Base-by-base conservation (phyloP, 345 rosid genomes). In the Geranium rotundifolium region DNA sequence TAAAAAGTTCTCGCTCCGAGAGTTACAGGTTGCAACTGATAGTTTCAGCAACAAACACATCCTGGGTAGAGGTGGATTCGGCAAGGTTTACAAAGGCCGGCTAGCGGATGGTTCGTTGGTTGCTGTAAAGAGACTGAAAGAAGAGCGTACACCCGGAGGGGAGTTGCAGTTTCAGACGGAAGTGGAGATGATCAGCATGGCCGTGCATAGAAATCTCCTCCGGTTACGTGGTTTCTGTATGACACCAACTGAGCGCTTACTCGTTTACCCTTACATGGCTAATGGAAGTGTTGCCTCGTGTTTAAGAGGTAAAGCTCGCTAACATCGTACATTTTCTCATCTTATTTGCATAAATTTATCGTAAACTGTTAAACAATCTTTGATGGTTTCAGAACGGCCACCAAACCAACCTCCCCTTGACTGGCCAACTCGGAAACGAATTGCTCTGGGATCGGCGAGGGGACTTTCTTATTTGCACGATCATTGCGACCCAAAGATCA, bases 131-230 rank as follows among this genome's bases (percentile, higher is more conserved):
- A 84, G 98, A 74, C 85, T 92, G 62, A 92, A 92, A 71, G 98
- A 92, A 73, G 98, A 92, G 76, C 89, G 97, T 17, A 85, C 98
- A 8, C 98, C 98, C 23, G 97, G 97, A 15, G 97, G 98, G 5
- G 98, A 92, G 77, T 75, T 92, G 73, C 98, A 92, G 76, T 92
- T 92, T 85, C 98, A 92, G 67, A 92, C 98, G 56, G 98, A 92
- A 73, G 96, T 92, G 1, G 96, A 92, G 78, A 92, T 92, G 98
- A 89, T 92, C 67, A 89, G 97, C 77, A 92, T 92, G 98, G 98
- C 98, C 50, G 97, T 92, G 68, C 98, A 92, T 72, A 84, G 97
- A 63, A 89, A 92, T 77, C 97, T 92, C 61, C 82, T 92, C 55
- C 82, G 97, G 34, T 70, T 92, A 62, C 86, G 90, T 62, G 97